Conservation (phyloP, 2,329 filamentous ascomycete species). For the Stachybotrys echinatus region DNA sequence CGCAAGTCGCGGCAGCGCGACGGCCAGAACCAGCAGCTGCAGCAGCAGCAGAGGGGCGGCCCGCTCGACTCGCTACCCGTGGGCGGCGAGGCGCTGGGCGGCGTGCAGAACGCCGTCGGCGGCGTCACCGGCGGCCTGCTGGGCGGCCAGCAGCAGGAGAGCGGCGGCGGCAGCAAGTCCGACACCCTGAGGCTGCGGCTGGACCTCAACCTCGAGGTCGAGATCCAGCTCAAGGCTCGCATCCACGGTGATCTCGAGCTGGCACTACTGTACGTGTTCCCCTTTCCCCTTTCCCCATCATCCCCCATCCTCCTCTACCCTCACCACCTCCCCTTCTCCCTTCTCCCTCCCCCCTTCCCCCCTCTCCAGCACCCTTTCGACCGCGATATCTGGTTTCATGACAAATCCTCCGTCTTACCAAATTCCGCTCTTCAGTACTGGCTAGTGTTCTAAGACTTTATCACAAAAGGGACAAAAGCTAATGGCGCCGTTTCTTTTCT, state of each 20-base stretch:
- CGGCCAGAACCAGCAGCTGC: slow-evolving; percentile 10
- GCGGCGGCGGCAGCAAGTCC: slow-evolving; percentile 38
- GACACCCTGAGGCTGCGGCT: slow-evolving; percentile 59
- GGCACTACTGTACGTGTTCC: slow-evolving; percentile 52
- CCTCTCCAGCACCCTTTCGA: slow-evolving; percentile 16
- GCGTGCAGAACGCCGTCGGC: slow-evolving; percentile 36
- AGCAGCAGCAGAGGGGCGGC: slow-evolving; percentile 12
- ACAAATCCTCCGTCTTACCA: not conserved
- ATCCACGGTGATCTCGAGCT: slow-evolving; percentile 81
- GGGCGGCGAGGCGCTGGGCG: slow-evolving; percentile 28
- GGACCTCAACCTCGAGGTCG: slow-evolving; percentile 77
- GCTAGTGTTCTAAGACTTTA: not conserved
- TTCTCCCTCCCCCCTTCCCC: slow-evolving; percentile 7
- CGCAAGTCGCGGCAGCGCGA: slow-evolving; percentile 9
- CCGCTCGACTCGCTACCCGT: slow-evolving; percentile 32
- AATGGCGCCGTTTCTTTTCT: not conserved
- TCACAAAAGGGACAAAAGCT: slow-evolving; percentile 1
- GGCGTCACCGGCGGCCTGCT: slow-evolving; percentile 31
- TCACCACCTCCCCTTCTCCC: not conserved
- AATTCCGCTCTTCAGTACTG: not conserved
- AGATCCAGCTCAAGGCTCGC: slow-evolving; percentile 80
- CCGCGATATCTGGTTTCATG: not conserved
- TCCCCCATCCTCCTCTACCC: not conserved
- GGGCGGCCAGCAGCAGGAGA: slow-evolving; percentile 25
- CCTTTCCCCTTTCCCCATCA: slow-evolving; percentile 43